Evolutionary conservation across 2,329 filamentous ascomycete genomes (phyloP).

Genomic region (Penicillium sclerotiorum): DNA sequence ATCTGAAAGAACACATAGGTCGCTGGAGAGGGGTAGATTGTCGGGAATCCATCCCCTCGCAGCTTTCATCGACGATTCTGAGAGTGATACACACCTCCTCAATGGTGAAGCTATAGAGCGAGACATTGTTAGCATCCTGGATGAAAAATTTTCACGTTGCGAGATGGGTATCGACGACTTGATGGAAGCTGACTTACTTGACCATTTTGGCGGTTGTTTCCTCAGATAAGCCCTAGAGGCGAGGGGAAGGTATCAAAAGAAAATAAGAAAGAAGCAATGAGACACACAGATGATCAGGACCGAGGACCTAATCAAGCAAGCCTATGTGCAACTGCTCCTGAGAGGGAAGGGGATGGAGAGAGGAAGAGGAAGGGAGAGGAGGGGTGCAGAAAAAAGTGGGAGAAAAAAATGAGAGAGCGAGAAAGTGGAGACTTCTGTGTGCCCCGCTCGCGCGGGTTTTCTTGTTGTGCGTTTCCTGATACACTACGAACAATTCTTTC

Average conservation of each 20-base stretch:
- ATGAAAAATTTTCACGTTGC: background rate
- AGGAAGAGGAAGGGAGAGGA: constrained; percentile 28
- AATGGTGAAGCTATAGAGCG: constrained; percentile 81
- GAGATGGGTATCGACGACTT: background rate
- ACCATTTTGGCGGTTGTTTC: constrained; percentile 90
- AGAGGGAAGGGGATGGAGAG: constrained; percentile 30
- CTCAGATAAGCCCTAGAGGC: constrained; percentile 43
- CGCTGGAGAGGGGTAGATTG: background rate
- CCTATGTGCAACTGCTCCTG: constrained; percentile 45
- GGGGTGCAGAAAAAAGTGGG: constrained; percentile 31
- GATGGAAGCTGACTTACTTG: constrained; percentile 72
- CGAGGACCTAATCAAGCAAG: constrained; percentile 43
- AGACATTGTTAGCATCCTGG: constrained; percentile 33
- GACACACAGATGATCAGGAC: constrained; percentile 46
- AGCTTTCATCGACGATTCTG: background rate
- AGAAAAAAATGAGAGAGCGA: constrained; percentile 30
- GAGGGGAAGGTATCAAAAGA: constrained; percentile 30
- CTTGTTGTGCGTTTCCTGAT: constrained; percentile 31
- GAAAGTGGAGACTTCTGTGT: constrained; percentile 29
- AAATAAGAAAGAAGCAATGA: constrained; percentile 34
- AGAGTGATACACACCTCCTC: constrained; percentile 66
- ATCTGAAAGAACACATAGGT: background rate
- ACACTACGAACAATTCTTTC: background rate
- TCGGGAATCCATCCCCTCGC: background rate
- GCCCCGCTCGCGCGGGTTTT: constrained; percentile 18